phyloP scores from a whole-genome alignment of 176 grass and related monocot species.

The Eremochloa ophiuroides region DNA sequence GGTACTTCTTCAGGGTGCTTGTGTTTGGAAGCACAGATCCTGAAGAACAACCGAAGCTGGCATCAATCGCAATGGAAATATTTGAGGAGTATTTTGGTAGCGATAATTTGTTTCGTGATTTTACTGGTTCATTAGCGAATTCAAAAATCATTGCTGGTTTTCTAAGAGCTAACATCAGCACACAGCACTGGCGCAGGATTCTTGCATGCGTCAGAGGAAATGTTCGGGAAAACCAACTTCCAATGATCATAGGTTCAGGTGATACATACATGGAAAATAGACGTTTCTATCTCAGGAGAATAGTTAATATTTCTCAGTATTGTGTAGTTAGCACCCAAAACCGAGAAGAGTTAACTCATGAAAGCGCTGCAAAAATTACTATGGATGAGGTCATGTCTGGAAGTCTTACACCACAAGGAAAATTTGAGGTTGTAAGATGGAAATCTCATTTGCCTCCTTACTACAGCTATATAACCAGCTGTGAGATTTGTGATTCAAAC shows the following conservation, averaged over 20 bases:
- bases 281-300: background rate
- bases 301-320: background rate
- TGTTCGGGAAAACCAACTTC: background rate
- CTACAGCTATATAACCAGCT: background rate
- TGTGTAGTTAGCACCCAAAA: background rate
- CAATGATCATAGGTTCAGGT: background rate
- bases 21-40: background rate
- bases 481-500: background rate
- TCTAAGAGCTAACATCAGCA: background rate
- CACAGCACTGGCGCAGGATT: no score
- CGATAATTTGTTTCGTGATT: background rate
- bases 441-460: background rate
- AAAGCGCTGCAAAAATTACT: background rate
- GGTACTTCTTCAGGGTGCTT: conserved; percentile 24
- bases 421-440: background rate
- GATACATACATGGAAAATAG: background rate
- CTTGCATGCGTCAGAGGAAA: background rate
- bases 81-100: background rate
- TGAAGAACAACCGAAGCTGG: background rate
- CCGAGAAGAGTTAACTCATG: background rate
- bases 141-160: background rate
- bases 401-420: background rate
- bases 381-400: background rate
- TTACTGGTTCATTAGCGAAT: background rate
- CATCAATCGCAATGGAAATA: background rate